These are phyloP conservation scores for Xylariaceae sp. DNA, from an alignment of 2,329 filamentous ascomycete species.

Conservation along the genomic window DNA sequence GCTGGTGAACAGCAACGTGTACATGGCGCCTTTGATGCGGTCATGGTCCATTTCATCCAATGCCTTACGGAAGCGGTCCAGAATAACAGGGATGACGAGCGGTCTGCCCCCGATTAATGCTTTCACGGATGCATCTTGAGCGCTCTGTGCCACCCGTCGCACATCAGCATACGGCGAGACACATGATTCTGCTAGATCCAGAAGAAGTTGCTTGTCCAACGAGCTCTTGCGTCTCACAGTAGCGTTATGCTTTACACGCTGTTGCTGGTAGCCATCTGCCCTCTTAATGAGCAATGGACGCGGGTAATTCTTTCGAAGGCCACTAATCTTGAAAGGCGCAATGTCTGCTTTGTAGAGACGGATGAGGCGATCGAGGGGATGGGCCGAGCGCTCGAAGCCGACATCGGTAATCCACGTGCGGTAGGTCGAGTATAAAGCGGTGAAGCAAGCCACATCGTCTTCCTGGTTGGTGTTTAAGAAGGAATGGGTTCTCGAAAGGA, in stretches of 20 bases:
- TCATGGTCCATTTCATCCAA: slow-evolving; percentile 80
- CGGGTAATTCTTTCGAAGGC: slow-evolving; percentile 87
- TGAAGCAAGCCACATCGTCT: slow-evolving; percentile 95
- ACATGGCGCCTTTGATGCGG: slow-evolving; percentile 91
- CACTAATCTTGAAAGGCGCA: slow-evolving; percentile 90
- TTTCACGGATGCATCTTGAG: slow-evolving; percentile 90
- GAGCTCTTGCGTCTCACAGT: slow-evolving; percentile 83
- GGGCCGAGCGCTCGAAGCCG: slow-evolving; percentile 91
- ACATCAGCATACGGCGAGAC: slow-evolving; percentile 94
- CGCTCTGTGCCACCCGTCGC: slow-evolving; percentile 86
- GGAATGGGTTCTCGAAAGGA: slow-evolving; percentile 78
- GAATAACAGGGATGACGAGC: slow-evolving; percentile 83
- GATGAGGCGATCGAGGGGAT: slow-evolving; percentile 83
- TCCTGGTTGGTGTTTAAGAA: slow-evolving; percentile 84
- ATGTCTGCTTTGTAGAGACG: slow-evolving; percentile 84
- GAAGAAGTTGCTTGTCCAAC: slow-evolving; percentile 79
- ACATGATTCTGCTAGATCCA: slow-evolving; percentile 86
- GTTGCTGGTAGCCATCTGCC: slow-evolving; percentile 90
- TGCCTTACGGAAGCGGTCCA: slow-evolving; percentile 74
- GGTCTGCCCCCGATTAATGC: slow-evolving; percentile 83
- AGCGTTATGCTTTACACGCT: slow-evolving; percentile 91
- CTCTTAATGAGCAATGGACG: slow-evolving; percentile 87
- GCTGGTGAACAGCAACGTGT: slow-evolving; percentile 84
- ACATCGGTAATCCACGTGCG: slow-evolving; percentile 97
- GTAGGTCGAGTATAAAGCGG: slow-evolving; percentile 86